Conservation (phyloP, 345 rosid genomes). For the Eucalyptus virginea region DNA sequence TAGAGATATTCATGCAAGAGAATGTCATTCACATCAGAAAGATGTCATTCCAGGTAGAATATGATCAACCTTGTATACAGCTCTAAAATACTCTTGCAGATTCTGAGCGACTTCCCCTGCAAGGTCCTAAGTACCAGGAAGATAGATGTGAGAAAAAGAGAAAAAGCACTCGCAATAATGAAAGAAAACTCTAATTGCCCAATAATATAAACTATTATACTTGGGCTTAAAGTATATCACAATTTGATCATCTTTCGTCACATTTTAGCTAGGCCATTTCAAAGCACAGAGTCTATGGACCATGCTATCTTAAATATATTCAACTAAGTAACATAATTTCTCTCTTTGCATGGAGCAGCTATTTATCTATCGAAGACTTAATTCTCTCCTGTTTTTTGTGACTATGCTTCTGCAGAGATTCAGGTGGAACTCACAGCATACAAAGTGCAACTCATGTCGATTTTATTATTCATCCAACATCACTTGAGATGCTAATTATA, state of each 20-base stretch:
- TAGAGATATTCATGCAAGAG: neutral
- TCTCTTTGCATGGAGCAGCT: neutral
- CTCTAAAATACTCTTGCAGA: conserved; percentile 54
- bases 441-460: too few species aligned
- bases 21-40: neutral
- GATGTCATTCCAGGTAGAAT: neutral
- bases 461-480: too few species aligned
- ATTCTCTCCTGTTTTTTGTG: neutral
- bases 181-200: neutral
- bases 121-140: conserved; percentile 38
- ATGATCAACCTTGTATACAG: conserved; percentile 39
- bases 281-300: neutral
- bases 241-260: neutral
- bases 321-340: neutral
- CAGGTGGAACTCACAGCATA: conserved; percentile 54
- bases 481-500: too few species aligned
- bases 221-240: neutral
- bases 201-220: neutral
- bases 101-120: conserved; percentile 72
- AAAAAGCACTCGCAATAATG: neutral
- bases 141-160: neutral
- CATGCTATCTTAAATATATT: neutral
- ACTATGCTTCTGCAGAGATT: neutral
- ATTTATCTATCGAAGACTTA: neutral
- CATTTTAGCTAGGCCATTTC: neutral